phyloP scores from a whole-genome alignment of 345 rosid species.

The Lenwebbia sp. region DNA sequence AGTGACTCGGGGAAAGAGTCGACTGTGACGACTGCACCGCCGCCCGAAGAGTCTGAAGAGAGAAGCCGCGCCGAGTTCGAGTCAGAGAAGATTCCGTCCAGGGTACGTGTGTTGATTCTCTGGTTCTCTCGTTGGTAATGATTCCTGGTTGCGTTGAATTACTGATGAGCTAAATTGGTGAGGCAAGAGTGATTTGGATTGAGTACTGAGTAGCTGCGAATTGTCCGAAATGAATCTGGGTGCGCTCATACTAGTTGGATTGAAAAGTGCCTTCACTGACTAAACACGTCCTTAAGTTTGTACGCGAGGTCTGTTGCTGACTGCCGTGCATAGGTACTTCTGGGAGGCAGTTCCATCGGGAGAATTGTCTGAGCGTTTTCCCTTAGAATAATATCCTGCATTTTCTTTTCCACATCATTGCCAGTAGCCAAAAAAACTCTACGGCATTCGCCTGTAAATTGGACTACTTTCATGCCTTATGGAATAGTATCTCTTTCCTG shows the following conservation, averaged over 20 bases:
- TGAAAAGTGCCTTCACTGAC: background rate
- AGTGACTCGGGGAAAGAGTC: slow-evolving; percentile 20
- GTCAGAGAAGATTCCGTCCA: slow-evolving; percentile 26
- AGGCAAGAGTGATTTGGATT: background rate
- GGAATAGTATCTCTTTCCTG: background rate
- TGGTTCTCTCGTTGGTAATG: background rate
- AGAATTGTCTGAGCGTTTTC: background rate
- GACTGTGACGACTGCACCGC: slow-evolving; percentile 23
- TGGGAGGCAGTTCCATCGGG: background rate
- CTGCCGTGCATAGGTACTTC: background rate
- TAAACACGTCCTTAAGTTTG: background rate
- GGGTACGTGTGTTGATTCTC: background rate
- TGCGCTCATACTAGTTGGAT: background rate
- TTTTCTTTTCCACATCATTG: background rate
- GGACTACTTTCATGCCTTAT: background rate
- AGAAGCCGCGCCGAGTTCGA: slow-evolving; percentile 21
- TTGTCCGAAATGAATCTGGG: background rate
- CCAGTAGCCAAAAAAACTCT: background rate
- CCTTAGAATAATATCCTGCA: background rate
- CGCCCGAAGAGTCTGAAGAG: slow-evolving; percentile 21
- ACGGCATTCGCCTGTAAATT: background rate
- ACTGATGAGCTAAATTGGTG: background rate
- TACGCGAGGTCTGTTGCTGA: background rate
- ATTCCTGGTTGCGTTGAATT: background rate
- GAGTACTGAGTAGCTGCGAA: background rate